Percentiles rank a stretch among this genome's conserved stretches.
Evolutionary conservation across 2,329 filamentous ascomycete species (phyloP).

Genomic region (Ambrosiella cleistominuta): DNA sequence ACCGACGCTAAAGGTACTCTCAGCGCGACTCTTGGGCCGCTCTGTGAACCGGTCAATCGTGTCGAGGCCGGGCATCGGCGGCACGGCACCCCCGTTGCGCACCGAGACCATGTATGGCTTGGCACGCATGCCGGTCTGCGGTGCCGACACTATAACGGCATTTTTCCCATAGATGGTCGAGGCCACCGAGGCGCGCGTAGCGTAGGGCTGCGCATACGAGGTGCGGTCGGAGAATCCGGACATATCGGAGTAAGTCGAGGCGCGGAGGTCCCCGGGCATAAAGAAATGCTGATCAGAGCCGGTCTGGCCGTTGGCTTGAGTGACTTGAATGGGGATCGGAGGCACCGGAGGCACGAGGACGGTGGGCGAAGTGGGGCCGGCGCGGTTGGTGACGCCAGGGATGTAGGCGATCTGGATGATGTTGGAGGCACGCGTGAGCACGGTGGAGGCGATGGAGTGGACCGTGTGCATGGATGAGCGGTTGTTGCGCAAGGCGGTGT

Average conservation of each 20-base stretch:
- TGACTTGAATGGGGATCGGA: slow-evolving; percentile 58
- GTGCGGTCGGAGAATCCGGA: slow-evolving; percentile 45
- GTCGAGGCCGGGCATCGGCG: slow-evolving; percentile 58
- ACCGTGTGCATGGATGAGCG: slow-evolving; percentile 72
- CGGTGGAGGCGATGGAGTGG: slow-evolving; percentile 83
- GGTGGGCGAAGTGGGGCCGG: slow-evolving; percentile 63
- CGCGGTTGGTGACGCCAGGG: slow-evolving; percentile 86
- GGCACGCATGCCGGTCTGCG: slow-evolving; percentile 70
- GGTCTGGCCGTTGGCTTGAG: slow-evolving; percentile 27
- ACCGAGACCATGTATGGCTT: slow-evolving; percentile 91
- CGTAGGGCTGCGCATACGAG: slow-evolving; percentile 42
- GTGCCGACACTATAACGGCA: slow-evolving; percentile 63
- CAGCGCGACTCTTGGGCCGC: slow-evolving; percentile 33
- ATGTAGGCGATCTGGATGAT: slow-evolving; percentile 99
- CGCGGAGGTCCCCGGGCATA: slow-evolving; percentile 72
- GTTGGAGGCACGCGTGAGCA: slow-evolving; percentile 89
- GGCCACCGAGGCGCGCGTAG: slow-evolving; percentile 56
- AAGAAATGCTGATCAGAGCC: slow-evolving; percentile 80
- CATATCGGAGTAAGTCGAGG: slow-evolving; percentile 74
- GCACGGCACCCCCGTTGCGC: slow-evolving; percentile 49
- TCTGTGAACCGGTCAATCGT: slow-evolving; percentile 35
- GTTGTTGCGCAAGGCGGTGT: slow-evolving; percentile 36
- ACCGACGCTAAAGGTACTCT: slow-evolving; percentile 46
- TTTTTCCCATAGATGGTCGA: slow-evolving; percentile 91
- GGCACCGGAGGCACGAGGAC: slow-evolving; percentile 82